A percentile compares a stretch with the other conserved stretches of the same genome.
Evolutionary conservation across 306 rosid species (phyloP).

Genomic region (Abrus precatorius): DNA sequence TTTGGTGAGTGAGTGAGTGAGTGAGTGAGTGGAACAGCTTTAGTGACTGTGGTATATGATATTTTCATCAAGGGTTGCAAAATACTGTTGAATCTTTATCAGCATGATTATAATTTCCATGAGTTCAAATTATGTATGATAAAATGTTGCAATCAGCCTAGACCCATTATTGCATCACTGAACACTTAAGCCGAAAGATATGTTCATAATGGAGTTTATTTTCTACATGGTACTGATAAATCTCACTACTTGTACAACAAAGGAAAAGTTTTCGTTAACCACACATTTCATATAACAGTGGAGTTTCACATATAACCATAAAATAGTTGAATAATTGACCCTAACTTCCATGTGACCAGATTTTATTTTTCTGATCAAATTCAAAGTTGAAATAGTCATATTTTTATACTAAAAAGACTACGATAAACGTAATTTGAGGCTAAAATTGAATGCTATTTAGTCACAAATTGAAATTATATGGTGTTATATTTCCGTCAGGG

Average conservation of each 20-base stretch:
- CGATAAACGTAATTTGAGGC: conserved; percentile 9
- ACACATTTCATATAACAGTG: conserved; percentile 45
- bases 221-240: conserved; percentile 57
- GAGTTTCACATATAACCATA: conserved; percentile 26
- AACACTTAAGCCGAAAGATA: conserved; percentile 80
- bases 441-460: neutral
- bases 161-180: conserved; percentile 53
- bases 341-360: conserved; percentile 9
- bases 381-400: conserved; percentile 21
- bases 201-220: conserved; percentile 56
- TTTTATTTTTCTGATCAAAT: conserved; percentile 26
- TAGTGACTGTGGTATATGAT: conserved; percentile 46
- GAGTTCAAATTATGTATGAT: conserved; percentile 47
- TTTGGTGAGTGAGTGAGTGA: conserved; percentile 28
- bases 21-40: conserved; percentile 49
- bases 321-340: conserved; percentile 5
- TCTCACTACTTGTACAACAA: conserved; percentile 47
- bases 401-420: conserved; percentile 28
- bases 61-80: conserved; percentile 52
- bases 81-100: conserved; percentile 50
- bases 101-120: conserved; percentile 33
- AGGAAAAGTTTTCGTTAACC: conserved; percentile 49
- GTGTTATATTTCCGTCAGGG: conserved; percentile 64
- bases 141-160: conserved; percentile 53
- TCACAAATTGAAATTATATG: conserved; percentile 42